Conservation (phyloP, 2,329 filamentous ascomycete species). For the Penicillium sp. region DNA sequence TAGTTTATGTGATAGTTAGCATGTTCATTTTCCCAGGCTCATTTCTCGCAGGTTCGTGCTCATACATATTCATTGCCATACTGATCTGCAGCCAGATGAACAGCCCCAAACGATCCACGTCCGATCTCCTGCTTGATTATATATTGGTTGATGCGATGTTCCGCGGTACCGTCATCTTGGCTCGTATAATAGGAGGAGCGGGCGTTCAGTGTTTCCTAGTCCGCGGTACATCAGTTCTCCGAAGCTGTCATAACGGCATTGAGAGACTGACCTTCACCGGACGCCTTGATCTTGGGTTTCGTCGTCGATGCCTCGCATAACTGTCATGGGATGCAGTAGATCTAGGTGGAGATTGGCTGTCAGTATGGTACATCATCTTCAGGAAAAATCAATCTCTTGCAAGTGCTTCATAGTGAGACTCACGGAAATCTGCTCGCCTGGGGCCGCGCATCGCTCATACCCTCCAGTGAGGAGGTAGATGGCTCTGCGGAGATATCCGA, state of each 20-base stretch:
- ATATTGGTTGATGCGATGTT: conserved; percentile 92
- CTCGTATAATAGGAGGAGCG: conserved; percentile 78
- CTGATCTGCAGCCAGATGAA: conserved; percentile 82
- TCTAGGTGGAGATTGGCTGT: conserved; percentile 1
- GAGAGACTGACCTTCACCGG: conserved; percentile 50
- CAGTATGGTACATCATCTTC: background rate
- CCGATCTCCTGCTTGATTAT: conserved; percentile 90
- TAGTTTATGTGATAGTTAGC: conserved; percentile 10
- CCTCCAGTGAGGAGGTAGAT: conserved; percentile 7
- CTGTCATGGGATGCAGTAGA: conserved; percentile 47
- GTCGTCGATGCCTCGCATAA: conserved; percentile 57
- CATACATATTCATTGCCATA: conserved; percentile 87
- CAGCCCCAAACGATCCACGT: conserved; percentile 87
- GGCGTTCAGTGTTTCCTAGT: conserved; percentile 81
- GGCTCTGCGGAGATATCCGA: conserved; percentile 13
- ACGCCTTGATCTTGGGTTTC: conserved; percentile 52
- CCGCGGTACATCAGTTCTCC: conserved; percentile 11
- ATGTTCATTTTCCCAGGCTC: conserved; percentile 6
- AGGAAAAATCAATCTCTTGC: background rate
- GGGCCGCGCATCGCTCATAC: conserved; percentile 1
- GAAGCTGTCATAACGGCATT: background rate
- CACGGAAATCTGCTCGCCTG: conserved; percentile 12
- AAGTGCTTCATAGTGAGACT: conserved; percentile 1
- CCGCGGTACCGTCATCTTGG: conserved; percentile 67
- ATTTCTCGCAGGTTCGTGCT: background rate